Evolutionary conservation across 108 stramenopile genomes (phyloP), one percentile per base, ranked within the genome.

Genomic region (Fistulifera solaris): DNA sequence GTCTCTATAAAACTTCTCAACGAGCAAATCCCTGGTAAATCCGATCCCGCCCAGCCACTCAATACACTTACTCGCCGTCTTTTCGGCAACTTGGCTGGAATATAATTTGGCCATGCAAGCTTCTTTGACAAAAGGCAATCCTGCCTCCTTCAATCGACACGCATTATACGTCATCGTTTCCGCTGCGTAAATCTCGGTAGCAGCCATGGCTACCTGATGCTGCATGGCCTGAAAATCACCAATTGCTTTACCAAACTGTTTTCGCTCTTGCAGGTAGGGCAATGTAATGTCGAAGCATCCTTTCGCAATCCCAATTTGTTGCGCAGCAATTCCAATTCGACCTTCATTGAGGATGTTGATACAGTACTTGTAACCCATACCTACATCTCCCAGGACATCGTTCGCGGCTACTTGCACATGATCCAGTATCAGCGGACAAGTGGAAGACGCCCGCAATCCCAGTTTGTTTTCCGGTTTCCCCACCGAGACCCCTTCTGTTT

Each of bases 261-360:
- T 74, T 27, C 97, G 78, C 59, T 96, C 93, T 59, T 63, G 65
- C 44, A 94, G 53, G 66, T 98, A 96, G 1, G 94, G 94, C 72
- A 94, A 64, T 6, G 76, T 85, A 62, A 85, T 62, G 40, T 95
- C 93, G 45, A 96, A 67, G 45, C 90, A 88, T 7, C 87, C 95
- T 66, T 94, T 91, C 45, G 94, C 93, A 52, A 95, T 98, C 24
- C 94, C 92, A 51, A 96, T 66, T 61, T 90, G 88, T 59, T 94
- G 92, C 18, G 88, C 78, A 0, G 83, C 95, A 56, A 96, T 96
- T 8, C 97, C 97, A 43, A 98, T 96, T 43, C 97, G 73, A 6
- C 95, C 97, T 79, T 96, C 95, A 68, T 98, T 96, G 44, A 98
- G 67, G 55, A 96, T 96, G 53, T 93, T 84, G 57, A 98, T 98